Base-by-base conservation (phyloP, 768 basidiomycete species). In the Pleurotus pulmonarius region DNA sequence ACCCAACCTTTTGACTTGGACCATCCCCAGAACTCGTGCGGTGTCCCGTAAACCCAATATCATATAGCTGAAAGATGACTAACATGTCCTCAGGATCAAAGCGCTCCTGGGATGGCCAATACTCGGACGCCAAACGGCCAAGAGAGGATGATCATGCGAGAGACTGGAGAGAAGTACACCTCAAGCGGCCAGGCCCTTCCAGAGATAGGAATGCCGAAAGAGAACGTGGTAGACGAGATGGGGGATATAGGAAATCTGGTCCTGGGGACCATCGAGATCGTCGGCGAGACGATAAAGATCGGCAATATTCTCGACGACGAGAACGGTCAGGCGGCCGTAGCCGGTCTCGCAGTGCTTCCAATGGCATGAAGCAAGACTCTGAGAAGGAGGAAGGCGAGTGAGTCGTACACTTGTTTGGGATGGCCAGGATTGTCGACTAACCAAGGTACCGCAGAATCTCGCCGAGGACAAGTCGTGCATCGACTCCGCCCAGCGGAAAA, bases 311-410 rank as follows among this genome's bases (percentile, higher is more conserved):
- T 40, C 61, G 44, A 12, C 49, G 48, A 18, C 53, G 47, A 38
- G 44, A 55, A 15, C 29, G 29, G 29, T 34, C 29, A 34, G 44
- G 22, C 18, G 48, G 51, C 29, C 56, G 57, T 8, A 47, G 38
- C 18, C 40, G 47, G 5, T 56, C 58, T n/a, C 24, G 7, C 22
- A 43, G 40, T 12, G 61, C 49, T 22, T 56, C 64, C 58, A 53
- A 61, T 44, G 41, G 56, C 59, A 58, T 58, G 4, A 66, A 58
- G 47, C 61, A 69, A 11, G 80, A 81, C 52, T 82, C 83, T 11
- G 90, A 92, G 61, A 87, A 72, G 68, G 90, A 94, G 75, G 94
- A 95, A 79, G 93, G 90, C 78, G 94, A 96, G 92, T 95, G 73
- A 89, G 94, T 76, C 69, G 69, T 69, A 63, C 67, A 59, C 54